Conservation (phyloP, 352 stramenopile genomes). For the Phytopythium oedochilum region DNA sequence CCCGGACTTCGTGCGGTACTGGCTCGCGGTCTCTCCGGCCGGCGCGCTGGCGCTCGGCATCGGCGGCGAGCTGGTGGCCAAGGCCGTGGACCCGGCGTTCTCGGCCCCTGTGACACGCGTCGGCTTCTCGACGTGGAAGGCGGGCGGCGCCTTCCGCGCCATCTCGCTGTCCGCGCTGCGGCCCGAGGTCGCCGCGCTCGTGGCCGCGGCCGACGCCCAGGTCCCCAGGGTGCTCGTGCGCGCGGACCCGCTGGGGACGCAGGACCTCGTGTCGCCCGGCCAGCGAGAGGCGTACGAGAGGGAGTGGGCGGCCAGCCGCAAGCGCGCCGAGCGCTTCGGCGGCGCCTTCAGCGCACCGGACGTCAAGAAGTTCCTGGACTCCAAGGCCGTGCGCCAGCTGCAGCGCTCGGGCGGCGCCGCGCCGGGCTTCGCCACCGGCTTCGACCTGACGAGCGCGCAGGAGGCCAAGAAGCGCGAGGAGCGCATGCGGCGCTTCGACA, state of each 20-base stretch:
- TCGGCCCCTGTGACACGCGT: conserved; percentile 29
- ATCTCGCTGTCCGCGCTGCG: conserved; percentile 32
- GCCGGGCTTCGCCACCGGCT: conserved; percentile 61
- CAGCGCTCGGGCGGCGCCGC: conserved; percentile 63
- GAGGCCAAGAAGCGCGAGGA: conserved; percentile 63
- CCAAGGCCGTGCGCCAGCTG: conserved; percentile 66
- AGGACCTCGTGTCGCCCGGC: conserved; percentile 51
- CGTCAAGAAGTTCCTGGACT: conserved; percentile 77
- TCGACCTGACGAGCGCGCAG: conserved; percentile 62
- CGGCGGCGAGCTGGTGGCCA: conserved; percentile 53
- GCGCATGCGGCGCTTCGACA: conserved; percentile 81
- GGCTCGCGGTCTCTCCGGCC: conserved; percentile 44
- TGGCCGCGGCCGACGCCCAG: conserved; percentile 30
- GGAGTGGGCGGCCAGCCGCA: conserved; percentile 35
- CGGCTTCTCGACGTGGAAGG: conserved; percentile 68
- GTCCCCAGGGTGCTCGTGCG: conserved; percentile 48
- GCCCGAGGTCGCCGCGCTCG: conserved; percentile 19
- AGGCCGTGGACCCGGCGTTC: conserved; percentile 33
- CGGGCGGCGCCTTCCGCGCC: conserved; percentile 37
- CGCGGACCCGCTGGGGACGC: conserved; percentile 42
- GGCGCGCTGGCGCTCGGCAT: conserved; percentile 51
- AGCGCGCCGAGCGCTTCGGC: conserved; percentile 65
- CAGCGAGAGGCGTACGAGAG: conserved; percentile 47
- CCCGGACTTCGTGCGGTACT: conserved; percentile 66
- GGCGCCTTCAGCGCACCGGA: conserved; percentile 49